These are phyloP conservation scores for Phytophthora megakarya DNA, from an alignment of 352 stramenopile genomes.

Conservation along the genomic window DNA sequence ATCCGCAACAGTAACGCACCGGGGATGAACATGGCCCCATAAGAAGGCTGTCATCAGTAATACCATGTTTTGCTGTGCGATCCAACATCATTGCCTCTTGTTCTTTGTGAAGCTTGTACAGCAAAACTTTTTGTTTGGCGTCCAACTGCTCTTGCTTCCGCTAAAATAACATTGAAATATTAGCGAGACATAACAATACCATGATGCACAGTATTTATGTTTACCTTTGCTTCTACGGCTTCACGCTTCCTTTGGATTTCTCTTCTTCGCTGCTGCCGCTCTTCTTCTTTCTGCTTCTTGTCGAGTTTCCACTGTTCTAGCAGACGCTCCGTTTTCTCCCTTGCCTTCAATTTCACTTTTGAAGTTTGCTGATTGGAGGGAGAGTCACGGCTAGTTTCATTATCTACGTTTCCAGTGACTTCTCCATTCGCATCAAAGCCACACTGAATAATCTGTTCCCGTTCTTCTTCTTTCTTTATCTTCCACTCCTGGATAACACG, in stretches of 20 bases:
- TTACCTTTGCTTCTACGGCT: constrained; percentile 57
- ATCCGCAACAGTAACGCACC: constrained; percentile 21
- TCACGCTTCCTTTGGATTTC: constrained; percentile 42
- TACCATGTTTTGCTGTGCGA: constrained; percentile 11
- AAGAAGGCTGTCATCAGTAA: constrained; percentile 8
- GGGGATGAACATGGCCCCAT: constrained; percentile 30
- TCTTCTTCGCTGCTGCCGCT: constrained; percentile 32
- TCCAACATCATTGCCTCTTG: constrained; percentile 50
- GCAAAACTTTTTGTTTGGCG: constrained; percentile 75
- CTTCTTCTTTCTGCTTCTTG: constrained; percentile 44
- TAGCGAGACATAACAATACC: background rate
- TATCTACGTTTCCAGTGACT: background rate
- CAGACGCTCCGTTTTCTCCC: constrained; percentile 33
- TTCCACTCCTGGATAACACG: constrained; percentile 63
- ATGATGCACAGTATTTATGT: background rate
- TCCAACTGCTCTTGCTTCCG: constrained; percentile 63
- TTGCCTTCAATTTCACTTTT: constrained; percentile 22
- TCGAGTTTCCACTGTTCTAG: constrained; percentile 52
- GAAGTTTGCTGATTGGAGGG: constrained; percentile 4
- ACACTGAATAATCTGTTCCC: constrained; percentile 47
- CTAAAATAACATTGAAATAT: constrained; percentile 23
- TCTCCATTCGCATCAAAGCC: constrained; percentile 37
- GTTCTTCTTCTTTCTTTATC: constrained; percentile 49
- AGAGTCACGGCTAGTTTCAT: background rate
- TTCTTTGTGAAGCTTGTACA: constrained; percentile 83